Conservation (phyloP, 1,284 basidiomycete genomes). For the Calocybe gambosa region DNA sequence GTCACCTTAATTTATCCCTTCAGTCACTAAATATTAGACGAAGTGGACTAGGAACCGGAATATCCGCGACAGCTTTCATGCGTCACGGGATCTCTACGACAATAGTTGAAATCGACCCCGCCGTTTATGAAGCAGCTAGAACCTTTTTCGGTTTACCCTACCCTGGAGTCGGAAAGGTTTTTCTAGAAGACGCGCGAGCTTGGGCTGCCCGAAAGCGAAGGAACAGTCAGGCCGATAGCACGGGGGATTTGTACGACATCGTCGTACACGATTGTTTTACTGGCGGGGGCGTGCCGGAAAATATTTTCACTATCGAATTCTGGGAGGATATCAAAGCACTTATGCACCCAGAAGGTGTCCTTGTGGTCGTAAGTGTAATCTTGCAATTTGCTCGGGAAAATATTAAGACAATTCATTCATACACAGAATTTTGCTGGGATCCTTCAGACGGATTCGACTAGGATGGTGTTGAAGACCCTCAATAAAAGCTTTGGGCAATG, state of each 20-base stretch:
- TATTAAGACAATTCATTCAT: not conserved
- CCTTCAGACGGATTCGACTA: conserved; percentile 55
- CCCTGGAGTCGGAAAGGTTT: conserved; percentile 49
- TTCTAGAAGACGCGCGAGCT: conserved; percentile 68
- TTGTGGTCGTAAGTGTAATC: conserved; percentile 66
- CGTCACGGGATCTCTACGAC: conserved; percentile 65
- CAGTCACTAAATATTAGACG: not conserved
- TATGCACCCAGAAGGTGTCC: conserved; percentile 66
- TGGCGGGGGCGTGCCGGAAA: conserved; percentile 77
- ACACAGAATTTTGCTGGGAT: conserved; percentile 53
- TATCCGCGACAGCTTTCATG: conserved; percentile 68
- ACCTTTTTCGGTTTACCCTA: conserved; percentile 73
- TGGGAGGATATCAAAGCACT: conserved; percentile 65
- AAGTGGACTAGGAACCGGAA: conserved; percentile 79
- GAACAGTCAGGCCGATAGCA: conserved; percentile 24
- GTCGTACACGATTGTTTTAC: conserved; percentile 91
- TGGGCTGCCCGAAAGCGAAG: conserved; percentile 48
- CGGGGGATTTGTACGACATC: conserved; percentile 52
- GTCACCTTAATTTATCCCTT: not conserved
- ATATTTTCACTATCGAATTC: conserved; percentile 79
- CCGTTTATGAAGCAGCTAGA: conserved; percentile 78
- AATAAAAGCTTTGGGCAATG: conserved; percentile 65
- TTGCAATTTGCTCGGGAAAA: not conserved
- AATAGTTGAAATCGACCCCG: conserved; percentile 82
- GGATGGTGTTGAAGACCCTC: conserved; percentile 66